Percentiles rank a stretch among this genome's conserved stretches.
Evolutionary conservation across 257 asterid species (phyloP).

Genomic region (Mitragyna speciosa): DNA sequence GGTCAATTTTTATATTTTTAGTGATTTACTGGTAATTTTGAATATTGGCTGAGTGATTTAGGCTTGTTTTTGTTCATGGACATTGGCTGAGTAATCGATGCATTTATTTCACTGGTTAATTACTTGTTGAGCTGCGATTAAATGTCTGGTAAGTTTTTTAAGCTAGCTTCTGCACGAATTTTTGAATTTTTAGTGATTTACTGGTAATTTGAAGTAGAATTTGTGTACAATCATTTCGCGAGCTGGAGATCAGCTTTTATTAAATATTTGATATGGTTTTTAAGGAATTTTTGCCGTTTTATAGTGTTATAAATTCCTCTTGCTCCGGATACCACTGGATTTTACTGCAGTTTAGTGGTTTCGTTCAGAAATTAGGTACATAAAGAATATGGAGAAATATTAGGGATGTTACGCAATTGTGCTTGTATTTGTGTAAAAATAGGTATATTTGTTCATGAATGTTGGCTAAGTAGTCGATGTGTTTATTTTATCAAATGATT

Average conservation of each 20-base stretch:
- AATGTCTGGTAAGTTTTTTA: background rate
- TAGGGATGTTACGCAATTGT: background rate
- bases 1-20: too few species aligned
- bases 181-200: background rate
- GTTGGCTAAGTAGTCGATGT: background rate
- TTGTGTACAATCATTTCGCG: background rate
- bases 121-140: background rate
- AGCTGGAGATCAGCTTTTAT: background rate
- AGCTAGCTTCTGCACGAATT: background rate
- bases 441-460: background rate
- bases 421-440: background rate
- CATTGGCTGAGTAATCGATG: constrained; percentile 5
- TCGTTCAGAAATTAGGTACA: background rate
- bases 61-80: background rate
- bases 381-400: background rate
- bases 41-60: too few species aligned
- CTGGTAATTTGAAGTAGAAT: background rate
- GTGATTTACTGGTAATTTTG: too few species aligned
- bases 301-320: background rate
- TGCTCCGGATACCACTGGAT: background rate
- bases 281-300: background rate
- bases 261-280: background rate
- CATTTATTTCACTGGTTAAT: background rate
- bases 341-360: constrained; percentile 12
- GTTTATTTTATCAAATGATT: background rate